Base-by-base conservation (phyloP, 257 asterid genomes). In the Linderniella brevidens region DNA sequence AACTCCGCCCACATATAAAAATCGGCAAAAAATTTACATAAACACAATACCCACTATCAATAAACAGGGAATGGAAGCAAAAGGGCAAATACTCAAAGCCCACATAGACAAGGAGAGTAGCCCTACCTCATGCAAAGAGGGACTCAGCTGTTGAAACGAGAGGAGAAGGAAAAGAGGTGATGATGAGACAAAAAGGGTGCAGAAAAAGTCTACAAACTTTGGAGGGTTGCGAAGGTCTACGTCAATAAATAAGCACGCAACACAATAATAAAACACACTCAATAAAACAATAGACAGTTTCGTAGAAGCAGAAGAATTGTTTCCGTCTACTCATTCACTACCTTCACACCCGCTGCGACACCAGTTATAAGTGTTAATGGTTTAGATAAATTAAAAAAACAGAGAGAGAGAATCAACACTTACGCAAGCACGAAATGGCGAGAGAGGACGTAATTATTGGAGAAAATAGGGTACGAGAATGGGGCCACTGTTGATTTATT, bases 251-350 rank as follows among this genome's bases (percentile, higher is more conserved):
- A 47, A 53, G 50, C 37, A 47, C 59, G 41, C 29, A 44, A 11
- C 44, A 1, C 32, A 43, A 50, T 46, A 41, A 36, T 51, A 41
- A 35, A n/a, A 25, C 55, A 13, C 17, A 25, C 50, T 17, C 25
- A 25, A 50, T 8, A 11, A n/a, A 41, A 20, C 15, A 43, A 13
- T 59, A 52, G 54, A 57, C 54, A 60, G 87, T 82, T 77, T 64
- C 93, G 84, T 86, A 75, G 73, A 87, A 82, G 92, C 62, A 66
- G 80, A 77, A 80, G 49, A 79, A 79, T 69, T 64, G 85, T 38
- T 87, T 75, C 59, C 97, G 65, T 83, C 78, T 65, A 82, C 93
- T 79, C 95, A 56, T 75, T 67, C 75, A 69, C 82, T 82, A 77
- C 82, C 82, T 71, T 51, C 73, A 50, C 82, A 66, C 72, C 73